phyloP scores from a whole-genome alignment of 148 eudicot species.

The Chenopodium formosanum region DNA sequence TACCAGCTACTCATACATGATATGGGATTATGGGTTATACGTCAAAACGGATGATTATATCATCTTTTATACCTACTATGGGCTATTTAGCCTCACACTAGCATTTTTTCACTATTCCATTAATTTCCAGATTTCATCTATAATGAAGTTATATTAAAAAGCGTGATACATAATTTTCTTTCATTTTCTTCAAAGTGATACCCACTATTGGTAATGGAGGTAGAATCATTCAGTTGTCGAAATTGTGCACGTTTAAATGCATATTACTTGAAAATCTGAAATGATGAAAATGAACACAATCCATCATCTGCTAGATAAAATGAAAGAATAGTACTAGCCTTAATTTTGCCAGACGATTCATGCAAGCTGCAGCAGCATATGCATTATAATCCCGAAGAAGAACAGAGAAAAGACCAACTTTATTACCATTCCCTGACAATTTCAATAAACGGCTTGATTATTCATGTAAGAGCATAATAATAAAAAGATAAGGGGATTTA shows the following conservation, averaged over 20 bases:
- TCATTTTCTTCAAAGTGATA: background rate
- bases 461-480: background rate
- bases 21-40: no score
- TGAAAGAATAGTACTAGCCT: constrained; percentile 40
- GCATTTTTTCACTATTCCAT: no score
- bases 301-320: background rate
- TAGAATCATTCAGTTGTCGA: background rate
- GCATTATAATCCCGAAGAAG: constrained; percentile 83
- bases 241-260: background rate
- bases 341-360: constrained; percentile 87
- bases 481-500: background rate
- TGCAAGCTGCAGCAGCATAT: constrained; percentile 89
- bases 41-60: no score
- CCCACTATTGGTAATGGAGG: background rate
- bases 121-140: no score
- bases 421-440: constrained; percentile 76
- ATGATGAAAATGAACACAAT: background rate
- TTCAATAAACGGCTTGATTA: background rate
- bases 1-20: no score
- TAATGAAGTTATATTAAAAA: background rate
- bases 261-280: background rate
- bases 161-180: background rate
- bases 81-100: no score
- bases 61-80: no score
- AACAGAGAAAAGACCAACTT: constrained; percentile 84